These are phyloP conservation scores for Chaetothyriales sp. DNA, from an alignment of 2,329 filamentous ascomycete species.

Conservation along the genomic window DNA sequence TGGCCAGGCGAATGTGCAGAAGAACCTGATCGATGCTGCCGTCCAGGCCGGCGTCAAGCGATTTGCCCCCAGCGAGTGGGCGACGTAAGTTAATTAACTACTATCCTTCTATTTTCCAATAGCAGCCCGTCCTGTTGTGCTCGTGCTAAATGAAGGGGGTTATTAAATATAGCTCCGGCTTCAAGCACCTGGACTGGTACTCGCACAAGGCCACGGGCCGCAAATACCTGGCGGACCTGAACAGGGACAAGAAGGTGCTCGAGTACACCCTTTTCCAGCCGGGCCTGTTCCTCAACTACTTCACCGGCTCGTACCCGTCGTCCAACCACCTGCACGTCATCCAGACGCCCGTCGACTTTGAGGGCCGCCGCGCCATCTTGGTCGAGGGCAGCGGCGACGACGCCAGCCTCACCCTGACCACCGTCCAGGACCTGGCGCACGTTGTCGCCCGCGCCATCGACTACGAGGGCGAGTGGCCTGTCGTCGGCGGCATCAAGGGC, in stretches of 20 bases:
- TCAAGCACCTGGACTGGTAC: conserved; percentile 27
- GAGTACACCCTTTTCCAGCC: conserved; percentile 44
- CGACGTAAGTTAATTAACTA: conserved; percentile 9
- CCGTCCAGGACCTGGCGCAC: conserved; percentile 23
- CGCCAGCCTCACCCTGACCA: conserved; percentile 21
- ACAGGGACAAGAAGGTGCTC: conserved; percentile 34
- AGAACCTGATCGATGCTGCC: conserved; percentile 21
- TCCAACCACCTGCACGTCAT: conserved; percentile 29
- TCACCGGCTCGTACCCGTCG: conserved; percentile 36
- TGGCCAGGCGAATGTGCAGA: conserved; percentile 1
- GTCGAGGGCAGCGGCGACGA: conserved; percentile 20
- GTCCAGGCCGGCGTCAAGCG: conserved; percentile 19
- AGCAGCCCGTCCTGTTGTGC: no score
- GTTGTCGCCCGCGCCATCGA: conserved; percentile 26
- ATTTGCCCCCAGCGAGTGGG: conserved; percentile 24
- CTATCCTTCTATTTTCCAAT: no score
- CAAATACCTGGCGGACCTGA: conserved; percentile 37
- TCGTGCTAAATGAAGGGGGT: no score
- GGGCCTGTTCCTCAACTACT: conserved; percentile 40
- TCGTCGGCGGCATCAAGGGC: conserved; percentile 26
- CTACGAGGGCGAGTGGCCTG: conserved; percentile 28
- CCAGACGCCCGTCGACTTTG: conserved; percentile 24
- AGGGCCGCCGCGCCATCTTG: conserved; percentile 21
- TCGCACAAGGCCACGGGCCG: conserved; percentile 36
- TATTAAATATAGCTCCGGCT: background rate